Conservation (phyloP, 176 grass and related monocot genomes). For the Eleusine indica region DNA sequence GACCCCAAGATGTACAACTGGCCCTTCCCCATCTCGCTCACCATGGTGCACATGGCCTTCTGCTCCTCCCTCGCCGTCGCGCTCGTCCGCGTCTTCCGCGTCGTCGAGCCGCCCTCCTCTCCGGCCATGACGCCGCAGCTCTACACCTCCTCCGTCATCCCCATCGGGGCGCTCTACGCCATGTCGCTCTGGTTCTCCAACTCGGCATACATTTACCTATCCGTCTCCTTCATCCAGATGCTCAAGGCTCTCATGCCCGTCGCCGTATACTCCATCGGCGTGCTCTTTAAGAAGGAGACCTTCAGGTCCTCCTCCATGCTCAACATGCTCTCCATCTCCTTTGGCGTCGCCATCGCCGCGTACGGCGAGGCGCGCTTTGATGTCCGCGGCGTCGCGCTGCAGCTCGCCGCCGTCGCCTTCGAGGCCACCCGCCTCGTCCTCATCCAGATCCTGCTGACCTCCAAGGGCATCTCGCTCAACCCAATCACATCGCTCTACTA, state of each 20-base stretch:
- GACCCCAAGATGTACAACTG: slow-evolving; percentile 99
- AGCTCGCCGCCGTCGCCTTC: slow-evolving; percentile 1
- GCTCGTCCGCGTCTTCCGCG: slow-evolving; percentile 72
- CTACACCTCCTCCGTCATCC: slow-evolving; percentile 75
- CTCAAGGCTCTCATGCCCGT: slow-evolving; percentile 99
- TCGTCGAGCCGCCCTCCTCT: slow-evolving; percentile 70
- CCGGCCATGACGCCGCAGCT: slow-evolving; percentile 72
- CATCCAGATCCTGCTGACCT: background rate
- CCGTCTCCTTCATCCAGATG: slow-evolving; percentile 99
- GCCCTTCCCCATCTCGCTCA: slow-evolving; percentile 94
- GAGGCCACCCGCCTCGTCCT: slow-evolving; percentile 1
- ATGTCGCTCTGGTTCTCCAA: slow-evolving; percentile 99
- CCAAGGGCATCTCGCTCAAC: slow-evolving; percentile 6
- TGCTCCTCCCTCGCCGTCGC: slow-evolving; percentile 81
- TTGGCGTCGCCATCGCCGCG: slow-evolving; percentile 91
- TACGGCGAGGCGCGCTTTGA: slow-evolving; percentile 23
- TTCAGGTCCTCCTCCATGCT: slow-evolving; percentile 71
- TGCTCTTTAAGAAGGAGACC: slow-evolving; percentile 83
- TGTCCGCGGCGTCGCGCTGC: background rate
- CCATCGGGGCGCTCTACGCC: slow-evolving; percentile 93
- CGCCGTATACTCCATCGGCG: slow-evolving; percentile 85
- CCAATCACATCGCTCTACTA: background rate
- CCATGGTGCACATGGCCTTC: slow-evolving; percentile 96
- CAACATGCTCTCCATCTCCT: slow-evolving; percentile 99
- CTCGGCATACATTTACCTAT: slow-evolving; percentile 97